Conservation (phyloP, 495 filamentous ascomycete species). For the Xylaria nigripes region DNA sequence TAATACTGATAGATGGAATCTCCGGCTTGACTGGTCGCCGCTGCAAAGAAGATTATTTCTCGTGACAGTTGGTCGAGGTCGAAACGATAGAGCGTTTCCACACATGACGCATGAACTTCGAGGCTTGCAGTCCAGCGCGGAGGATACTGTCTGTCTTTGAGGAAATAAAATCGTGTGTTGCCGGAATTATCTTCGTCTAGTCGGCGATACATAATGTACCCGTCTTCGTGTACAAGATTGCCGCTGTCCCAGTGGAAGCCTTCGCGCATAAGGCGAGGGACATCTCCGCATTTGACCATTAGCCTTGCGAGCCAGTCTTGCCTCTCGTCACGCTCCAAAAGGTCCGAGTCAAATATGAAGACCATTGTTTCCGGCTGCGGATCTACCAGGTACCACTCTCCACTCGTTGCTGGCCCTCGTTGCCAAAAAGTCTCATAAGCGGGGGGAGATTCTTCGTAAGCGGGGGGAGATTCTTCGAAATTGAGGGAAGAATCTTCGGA, state of each 20-base stretch:
- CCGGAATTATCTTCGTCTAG: too few species aligned
- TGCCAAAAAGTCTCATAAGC: too few species aligned
- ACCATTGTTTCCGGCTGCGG: too few species aligned
- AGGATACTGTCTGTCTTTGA: not conserved
- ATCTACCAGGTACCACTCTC: too few species aligned
- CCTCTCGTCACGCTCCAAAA: constrained; percentile 38
- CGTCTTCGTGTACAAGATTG: not conserved
- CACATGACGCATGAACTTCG: not conserved
- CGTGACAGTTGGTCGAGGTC: not conserved
- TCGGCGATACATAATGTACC: not conserved
- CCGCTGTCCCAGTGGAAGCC: not conserved
- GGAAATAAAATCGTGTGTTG: not conserved
- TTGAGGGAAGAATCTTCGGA: too few species aligned
- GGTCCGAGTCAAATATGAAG: too few species aligned
- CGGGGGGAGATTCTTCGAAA: too few species aligned
- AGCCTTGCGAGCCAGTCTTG: not conserved
- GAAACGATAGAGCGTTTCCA: not conserved
- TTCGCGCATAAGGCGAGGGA: constrained; percentile 8
- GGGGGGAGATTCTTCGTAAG: too few species aligned
- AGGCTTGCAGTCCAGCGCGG: not conserved
- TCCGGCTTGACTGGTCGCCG: not conserved
- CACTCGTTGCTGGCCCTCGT: too few species aligned
- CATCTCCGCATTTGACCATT: not conserved
- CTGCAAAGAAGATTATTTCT: not conserved
- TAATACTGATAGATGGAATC: not conserved